phyloP scores from a whole-genome alignment of 1,284 basidiomycete species.

The Ceraceosorus guamensis region DNA sequence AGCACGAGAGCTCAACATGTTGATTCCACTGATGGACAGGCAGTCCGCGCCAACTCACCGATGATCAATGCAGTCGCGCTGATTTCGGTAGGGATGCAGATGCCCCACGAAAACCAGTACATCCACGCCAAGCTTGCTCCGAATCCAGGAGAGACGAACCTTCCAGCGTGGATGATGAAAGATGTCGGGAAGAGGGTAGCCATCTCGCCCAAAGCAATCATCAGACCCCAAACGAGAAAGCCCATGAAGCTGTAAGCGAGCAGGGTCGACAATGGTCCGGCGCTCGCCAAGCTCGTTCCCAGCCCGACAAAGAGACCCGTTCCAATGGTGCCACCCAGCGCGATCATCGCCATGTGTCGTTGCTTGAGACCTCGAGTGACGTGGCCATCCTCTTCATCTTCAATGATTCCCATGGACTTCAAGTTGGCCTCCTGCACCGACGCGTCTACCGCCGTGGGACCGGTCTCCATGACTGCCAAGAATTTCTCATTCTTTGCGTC shows the following conservation, averaged over 20 bases:
- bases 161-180: slow-evolving; percentile 70
- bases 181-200: slow-evolving; percentile 55
- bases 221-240: slow-evolving; percentile 35
- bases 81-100: slow-evolving; percentile 68
- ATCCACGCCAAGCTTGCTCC: slow-evolving; percentile 57
- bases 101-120: slow-evolving; percentile 54
- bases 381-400: slow-evolving; percentile 5
- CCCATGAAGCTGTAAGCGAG: slow-evolving; percentile 48
- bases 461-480: too few species aligned
- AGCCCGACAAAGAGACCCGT: slow-evolving; percentile 63
- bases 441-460: too few species aligned
- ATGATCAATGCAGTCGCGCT: slow-evolving; percentile 69
- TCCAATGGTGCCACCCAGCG: slow-evolving; percentile 41
- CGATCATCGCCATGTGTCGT: slow-evolving; percentile 38
- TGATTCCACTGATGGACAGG: too few species aligned
- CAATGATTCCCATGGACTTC: neutral
- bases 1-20: too few species aligned
- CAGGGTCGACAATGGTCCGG: slow-evolving; percentile 51
- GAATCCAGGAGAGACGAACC: slow-evolving; percentile 71
- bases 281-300: slow-evolving; percentile 54
- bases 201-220: slow-evolving; percentile 53
- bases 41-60: too few species aligned
- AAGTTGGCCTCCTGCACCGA: neutral
- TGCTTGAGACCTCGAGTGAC: slow-evolving; percentile 26
- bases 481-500: too few species aligned